phyloP scores from a whole-genome alignment of 2,329 filamentous ascomycete species.

The Pseudopithomyces chartarum region DNA sequence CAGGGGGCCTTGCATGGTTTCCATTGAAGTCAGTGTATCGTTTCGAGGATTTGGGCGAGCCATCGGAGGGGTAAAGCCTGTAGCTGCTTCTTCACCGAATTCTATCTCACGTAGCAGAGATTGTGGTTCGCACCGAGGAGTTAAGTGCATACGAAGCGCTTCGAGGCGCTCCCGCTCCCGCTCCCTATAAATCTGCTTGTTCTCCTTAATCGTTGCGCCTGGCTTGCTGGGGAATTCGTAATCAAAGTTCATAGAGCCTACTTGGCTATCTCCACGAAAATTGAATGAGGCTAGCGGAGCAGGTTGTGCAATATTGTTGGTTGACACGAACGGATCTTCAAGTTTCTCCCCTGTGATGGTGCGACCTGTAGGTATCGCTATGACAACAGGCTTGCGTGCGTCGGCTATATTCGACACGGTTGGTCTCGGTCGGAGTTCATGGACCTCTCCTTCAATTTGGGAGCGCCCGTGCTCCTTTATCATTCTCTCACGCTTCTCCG shows the following conservation, averaged over 20 bases:
- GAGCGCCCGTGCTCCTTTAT: slow-evolving; percentile 16
- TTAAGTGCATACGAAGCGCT: slow-evolving; percentile 7
- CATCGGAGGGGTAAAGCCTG: slow-evolving; percentile 1
- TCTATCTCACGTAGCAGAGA: slow-evolving; percentile 20
- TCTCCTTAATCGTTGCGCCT: not conserved
- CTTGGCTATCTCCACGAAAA: not conserved
- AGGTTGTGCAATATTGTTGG: slow-evolving; percentile 1
- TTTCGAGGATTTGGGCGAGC: not conserved
- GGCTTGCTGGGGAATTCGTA: slow-evolving; percentile 31
- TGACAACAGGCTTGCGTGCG: not conserved
- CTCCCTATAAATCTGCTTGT: slow-evolving; percentile 11
- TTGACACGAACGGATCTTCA: slow-evolving; percentile 36
- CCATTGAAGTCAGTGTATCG: slow-evolving; percentile 9
- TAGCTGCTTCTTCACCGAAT: slow-evolving; percentile 29
- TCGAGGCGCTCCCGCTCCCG: slow-evolving; percentile 16
- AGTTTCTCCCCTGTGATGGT: slow-evolving; percentile 19
- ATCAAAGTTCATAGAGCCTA: slow-evolving; percentile 28
- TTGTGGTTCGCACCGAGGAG: slow-evolving; percentile 5
- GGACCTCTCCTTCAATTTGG: slow-evolving; percentile 6
- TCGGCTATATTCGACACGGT: slow-evolving; percentile 8
- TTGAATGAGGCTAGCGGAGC: not conserved
- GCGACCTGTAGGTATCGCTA: not conserved
- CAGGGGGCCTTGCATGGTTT: slow-evolving; percentile 11
- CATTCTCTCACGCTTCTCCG: slow-evolving; percentile 42
- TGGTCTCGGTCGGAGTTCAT: slow-evolving; percentile 1